Conservation (phyloP, 2,329 filamentous ascomycete species). For the Plenodomus tracheiphilus region DNA sequence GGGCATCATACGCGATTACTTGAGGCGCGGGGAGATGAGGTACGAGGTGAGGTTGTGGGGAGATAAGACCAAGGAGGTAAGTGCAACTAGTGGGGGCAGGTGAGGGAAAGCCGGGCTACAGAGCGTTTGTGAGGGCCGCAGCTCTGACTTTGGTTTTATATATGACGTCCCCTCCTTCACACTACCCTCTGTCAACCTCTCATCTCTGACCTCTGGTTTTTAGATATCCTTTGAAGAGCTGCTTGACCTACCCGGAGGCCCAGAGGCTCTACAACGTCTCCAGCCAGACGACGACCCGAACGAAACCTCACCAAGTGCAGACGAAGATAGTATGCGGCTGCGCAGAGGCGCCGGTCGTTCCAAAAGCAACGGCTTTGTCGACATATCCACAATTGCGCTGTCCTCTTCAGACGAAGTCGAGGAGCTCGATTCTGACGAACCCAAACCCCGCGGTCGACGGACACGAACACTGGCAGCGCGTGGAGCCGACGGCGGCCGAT, state of each 20-base stretch:
- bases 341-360: constrained; percentile 20
- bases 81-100: constrained; percentile 17
- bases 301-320: constrained; percentile 13
- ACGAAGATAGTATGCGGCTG: constrained; percentile 27
- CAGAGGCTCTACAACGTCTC: constrained; percentile 50
- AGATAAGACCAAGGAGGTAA: constrained; percentile 46
- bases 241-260: constrained; percentile 51
- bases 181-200: not conserved
- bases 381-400: constrained; percentile 32
- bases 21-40: constrained; percentile 32
- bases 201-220: constrained; percentile 1
- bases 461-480: constrained; percentile 9
- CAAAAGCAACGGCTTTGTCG: constrained; percentile 28
- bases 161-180: not conserved
- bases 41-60: constrained; percentile 51
- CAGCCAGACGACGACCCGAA: constrained; percentile 28
- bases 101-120: not conserved
- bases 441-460: constrained; percentile 21
- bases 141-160: not conserved
- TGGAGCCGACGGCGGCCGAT: constrained; percentile 6
- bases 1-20: constrained; percentile 46
- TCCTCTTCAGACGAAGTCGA: constrained; percentile 38
- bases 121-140: constrained; percentile 5
- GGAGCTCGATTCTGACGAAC: constrained; percentile 8
- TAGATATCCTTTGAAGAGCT: constrained; percentile 54